Evolutionary conservation across 495 filamentous ascomycete species (phyloP).

Genomic region (Daldinia grandis): DNA sequence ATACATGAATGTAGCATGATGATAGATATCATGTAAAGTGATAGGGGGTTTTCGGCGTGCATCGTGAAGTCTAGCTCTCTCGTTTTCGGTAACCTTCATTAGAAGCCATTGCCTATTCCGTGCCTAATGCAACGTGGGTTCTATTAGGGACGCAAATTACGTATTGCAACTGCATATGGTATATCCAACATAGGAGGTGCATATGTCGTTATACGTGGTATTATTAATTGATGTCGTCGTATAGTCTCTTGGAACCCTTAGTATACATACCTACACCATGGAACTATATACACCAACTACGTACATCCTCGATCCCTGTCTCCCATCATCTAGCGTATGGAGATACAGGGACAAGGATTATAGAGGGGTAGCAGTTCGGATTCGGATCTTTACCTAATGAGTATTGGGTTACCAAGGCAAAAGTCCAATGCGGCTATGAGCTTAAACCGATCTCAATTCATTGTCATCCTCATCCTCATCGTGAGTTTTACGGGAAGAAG

Average conservation of each 20-base stretch:
- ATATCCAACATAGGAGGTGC: background rate
- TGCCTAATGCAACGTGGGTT: background rate
- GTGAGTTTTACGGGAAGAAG: background rate
- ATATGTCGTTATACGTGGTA: background rate
- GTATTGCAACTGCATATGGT: background rate
- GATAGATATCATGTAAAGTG: background rate
- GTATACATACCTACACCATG: too few species aligned
- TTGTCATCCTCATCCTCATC: constrained; percentile 1
- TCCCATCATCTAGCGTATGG: background rate
- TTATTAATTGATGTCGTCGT: background rate
- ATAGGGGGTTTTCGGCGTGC: background rate
- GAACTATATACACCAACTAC: too few species aligned
- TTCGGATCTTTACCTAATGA: constrained; percentile 5
- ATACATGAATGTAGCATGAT: background rate
- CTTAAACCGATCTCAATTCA: constrained; percentile 38
- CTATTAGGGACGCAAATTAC: background rate
- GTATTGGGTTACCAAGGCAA: constrained; percentile 16
- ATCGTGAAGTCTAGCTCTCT: background rate
- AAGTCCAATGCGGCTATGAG: constrained; percentile 31
- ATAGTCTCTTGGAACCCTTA: background rate
- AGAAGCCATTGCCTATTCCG: background rate
- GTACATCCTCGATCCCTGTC: constrained; percentile 5
- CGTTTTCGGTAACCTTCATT: background rate
- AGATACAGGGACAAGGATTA: constrained; percentile 3
- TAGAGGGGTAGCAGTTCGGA: constrained; percentile 6